Evolutionary conservation across 352 stramenopile species (phyloP).

Genomic region (Achlya hypogyna): DNA sequence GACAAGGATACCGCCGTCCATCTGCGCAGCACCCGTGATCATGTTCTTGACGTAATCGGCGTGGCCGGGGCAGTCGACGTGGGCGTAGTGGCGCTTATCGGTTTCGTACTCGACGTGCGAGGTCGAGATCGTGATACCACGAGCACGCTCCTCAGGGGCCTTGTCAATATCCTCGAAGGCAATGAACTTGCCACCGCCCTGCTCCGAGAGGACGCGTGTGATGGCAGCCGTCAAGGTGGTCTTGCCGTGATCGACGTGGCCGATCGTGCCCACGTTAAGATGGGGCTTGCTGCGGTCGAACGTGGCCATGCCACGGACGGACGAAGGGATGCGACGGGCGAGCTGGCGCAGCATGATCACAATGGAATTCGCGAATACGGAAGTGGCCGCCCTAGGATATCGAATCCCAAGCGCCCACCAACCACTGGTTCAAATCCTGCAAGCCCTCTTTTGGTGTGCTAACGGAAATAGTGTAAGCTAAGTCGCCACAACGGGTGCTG

Average conservation of each 20-base stretch:
- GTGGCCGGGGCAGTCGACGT: conserved; percentile 96
- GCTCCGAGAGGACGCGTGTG: conserved; percentile 82
- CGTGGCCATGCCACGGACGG: conserved; percentile 21
- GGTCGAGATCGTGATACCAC: conserved; percentile 90
- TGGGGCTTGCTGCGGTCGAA: conserved; percentile 92
- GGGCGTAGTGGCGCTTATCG: conserved; percentile 88
- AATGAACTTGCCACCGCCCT: conserved; percentile 73
- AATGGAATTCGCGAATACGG: background rate
- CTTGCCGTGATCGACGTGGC: conserved; percentile 97
- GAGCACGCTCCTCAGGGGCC: conserved; percentile 90
- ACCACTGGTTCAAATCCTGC: background rate
- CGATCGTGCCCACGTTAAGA: conserved; percentile 98
- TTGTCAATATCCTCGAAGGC: conserved; percentile 94
- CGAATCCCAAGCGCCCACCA: background rate
- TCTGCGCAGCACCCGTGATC: conserved; percentile 96
- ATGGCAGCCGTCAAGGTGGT: conserved; percentile 96
- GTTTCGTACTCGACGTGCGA: conserved; percentile 90
- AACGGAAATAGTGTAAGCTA: background rate
- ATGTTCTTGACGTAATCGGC: conserved; percentile 99
- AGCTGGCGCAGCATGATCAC: conserved; percentile 19
- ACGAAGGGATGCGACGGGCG: background rate
- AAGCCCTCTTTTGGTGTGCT: background rate
- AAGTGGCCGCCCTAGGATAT: background rate
- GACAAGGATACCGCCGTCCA: conserved; percentile 90
- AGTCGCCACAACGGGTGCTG: no score